These are phyloP conservation scores for Russula virescens DNA, from an alignment of 768 basidiomycete genomes.

Conservation along the genomic window DNA sequence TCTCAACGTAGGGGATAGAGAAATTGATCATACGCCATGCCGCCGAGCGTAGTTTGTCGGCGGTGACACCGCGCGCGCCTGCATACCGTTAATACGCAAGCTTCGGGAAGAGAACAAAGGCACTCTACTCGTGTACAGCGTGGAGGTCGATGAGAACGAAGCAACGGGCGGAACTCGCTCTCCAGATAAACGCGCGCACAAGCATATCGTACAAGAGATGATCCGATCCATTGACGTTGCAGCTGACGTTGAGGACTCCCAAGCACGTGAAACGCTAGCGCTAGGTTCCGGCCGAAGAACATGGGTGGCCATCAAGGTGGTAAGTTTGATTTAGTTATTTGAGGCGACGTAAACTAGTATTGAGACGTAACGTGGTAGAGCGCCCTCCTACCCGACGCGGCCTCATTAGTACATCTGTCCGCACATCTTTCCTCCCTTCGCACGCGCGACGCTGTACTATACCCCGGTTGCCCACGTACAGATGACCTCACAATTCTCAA, in stretches of 20 bases:
- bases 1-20: neutral
- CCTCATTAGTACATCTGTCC: slow-evolving; percentile 58
- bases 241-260: slow-evolving; percentile 68
- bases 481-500: slow-evolving; percentile 55
- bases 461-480: slow-evolving; percentile 60
- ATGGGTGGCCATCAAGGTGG: slow-evolving; percentile 84
- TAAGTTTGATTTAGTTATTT: slow-evolving; percentile 31
- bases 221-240: slow-evolving; percentile 70
- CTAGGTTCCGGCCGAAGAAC: slow-evolving; percentile 45
- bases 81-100: slow-evolving; percentile 55
- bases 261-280: neutral
- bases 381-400: slow-evolving; percentile 60
- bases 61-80: slow-evolving; percentile 69
- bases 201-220: slow-evolving; percentile 69
- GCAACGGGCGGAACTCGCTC: slow-evolving; percentile 34
- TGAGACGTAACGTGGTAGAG: slow-evolving; percentile 38
- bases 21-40: neutral
- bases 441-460: slow-evolving; percentile 36
- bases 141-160: slow-evolving; percentile 69
- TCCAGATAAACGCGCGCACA: slow-evolving; percentile 38
- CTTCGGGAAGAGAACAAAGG: slow-evolving; percentile 70
- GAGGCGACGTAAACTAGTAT: neutral
- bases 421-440: slow-evolving; percentile 41
- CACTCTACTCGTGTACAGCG: slow-evolving; percentile 74
- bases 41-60: slow-evolving; percentile 66